These are phyloP conservation scores for Bacterosira constricta DNA, from an alignment of 108 stramenopile genomes.

Conservation along the genomic window DNA sequence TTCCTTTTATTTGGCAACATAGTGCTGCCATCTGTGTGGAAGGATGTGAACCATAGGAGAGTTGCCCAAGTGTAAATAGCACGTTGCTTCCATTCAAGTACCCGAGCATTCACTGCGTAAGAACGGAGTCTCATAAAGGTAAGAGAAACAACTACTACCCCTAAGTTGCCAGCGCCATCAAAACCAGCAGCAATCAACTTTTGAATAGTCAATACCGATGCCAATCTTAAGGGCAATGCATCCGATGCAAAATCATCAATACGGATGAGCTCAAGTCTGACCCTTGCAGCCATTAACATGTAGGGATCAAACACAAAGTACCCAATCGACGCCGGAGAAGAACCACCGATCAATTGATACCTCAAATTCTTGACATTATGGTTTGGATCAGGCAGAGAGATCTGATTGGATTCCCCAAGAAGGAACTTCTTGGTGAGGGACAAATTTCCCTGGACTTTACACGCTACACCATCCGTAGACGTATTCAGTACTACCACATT, in stretches of 20 bases:
- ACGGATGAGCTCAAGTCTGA: not conserved
- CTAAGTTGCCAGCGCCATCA: not conserved
- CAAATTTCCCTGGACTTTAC: slow-evolving; percentile 8
- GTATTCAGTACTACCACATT: slow-evolving; percentile 22
- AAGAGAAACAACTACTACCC: not conserved
- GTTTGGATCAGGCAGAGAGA: slow-evolving; percentile 20
- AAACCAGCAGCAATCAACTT: not conserved
- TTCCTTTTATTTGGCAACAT: slow-evolving; percentile 20
- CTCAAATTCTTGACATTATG: slow-evolving; percentile 26
- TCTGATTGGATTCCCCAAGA: slow-evolving; percentile 6
- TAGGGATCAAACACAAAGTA: slow-evolving; percentile 4
- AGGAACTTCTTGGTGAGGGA: not conserved
- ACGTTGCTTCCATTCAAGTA: not conserved
- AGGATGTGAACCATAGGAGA: slow-evolving; percentile 10
- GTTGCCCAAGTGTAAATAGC: slow-evolving; percentile 2
- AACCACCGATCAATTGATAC: slow-evolving; percentile 19
- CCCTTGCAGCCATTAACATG: not conserved
- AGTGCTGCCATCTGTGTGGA: slow-evolving; percentile 11
- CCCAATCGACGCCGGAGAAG: slow-evolving; percentile 12
- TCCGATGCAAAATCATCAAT: slow-evolving; percentile 27
- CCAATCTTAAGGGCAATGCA: slow-evolving; percentile 2
- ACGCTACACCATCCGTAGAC: slow-evolving; percentile 20
- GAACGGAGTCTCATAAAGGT: not conserved
- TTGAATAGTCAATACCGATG: not conserved
- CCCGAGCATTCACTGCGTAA: not conserved